Evolutionary conservation across 805 yeast species (phyloP).

Genomic region (Osmozyma mogii): DNA sequence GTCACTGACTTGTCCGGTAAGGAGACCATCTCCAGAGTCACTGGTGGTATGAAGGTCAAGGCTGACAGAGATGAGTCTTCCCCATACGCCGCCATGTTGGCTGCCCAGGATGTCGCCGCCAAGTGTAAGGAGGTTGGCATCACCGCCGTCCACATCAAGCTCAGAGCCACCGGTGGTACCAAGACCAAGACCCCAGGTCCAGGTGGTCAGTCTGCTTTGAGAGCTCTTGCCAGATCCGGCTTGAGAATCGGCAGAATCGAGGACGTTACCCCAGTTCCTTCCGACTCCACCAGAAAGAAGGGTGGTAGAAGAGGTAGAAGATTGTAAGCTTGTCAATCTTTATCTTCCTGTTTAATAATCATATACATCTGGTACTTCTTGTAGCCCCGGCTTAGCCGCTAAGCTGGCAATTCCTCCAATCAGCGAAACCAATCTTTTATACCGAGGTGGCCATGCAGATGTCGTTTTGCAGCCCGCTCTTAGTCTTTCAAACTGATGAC

Average conservation of each 20-base stretch:
- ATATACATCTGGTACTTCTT: too few relatives aligned
- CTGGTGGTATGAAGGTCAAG: constrained; percentile 99
- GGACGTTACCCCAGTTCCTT: constrained; percentile 99
- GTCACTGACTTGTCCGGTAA: constrained; percentile 99
- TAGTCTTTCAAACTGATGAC: too few relatives aligned
- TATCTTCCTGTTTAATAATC: too few relatives aligned
- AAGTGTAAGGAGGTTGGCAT: constrained; percentile 99
- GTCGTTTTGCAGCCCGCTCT: too few relatives aligned
- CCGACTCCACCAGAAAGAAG: constrained; percentile 99
- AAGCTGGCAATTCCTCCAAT: too few relatives aligned
- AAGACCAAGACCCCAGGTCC: constrained; percentile 99
- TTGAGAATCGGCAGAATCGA: constrained; percentile 99
- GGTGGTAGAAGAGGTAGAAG: constrained; percentile 99
- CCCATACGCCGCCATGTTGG: constrained; percentile 99
- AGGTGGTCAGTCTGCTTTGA: constrained; percentile 99
- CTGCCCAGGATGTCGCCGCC: constrained; percentile 99
- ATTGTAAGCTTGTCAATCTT: constrained; percentile 45
- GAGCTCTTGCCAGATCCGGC: constrained; percentile 99
- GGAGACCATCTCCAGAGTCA: constrained; percentile 99
- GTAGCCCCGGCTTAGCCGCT: too few relatives aligned
- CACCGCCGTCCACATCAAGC: constrained; percentile 98
- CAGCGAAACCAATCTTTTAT: too few relatives aligned
- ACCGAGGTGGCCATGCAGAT: too few relatives aligned
- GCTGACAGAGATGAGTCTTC: constrained; percentile 99
- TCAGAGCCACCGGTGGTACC: constrained; percentile 99